Base-by-base conservation (phyloP, 106 monocot genomes). In the Dioscorea zingiberensis region DNA sequence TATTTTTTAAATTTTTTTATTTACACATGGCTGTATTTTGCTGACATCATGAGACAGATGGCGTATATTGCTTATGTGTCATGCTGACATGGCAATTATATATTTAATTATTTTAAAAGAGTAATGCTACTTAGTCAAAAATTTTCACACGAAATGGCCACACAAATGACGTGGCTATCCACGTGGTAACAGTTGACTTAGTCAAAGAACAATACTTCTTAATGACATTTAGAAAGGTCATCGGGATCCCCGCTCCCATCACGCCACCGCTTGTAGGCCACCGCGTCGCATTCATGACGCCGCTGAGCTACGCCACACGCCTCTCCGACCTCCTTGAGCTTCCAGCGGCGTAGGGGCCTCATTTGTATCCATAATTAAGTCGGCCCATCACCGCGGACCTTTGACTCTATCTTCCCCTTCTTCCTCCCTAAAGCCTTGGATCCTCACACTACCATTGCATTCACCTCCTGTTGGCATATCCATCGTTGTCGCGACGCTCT, bases 231-330 rank as follows among this genome's bases (percentile, higher is more conserved):
- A 10, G 38, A 38, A 38, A 8, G 38, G 38, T 10, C 38, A 38
- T 10, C 38, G 38, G 38, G 10, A 10, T 0, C 38, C 4, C 38
- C 38, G 3, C 17, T 10, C 60, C 74, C 0, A 64, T 54, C 21
- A 21, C 56, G 15, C 58, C 68, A 21, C 61, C 58, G 0, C 74
- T 85, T 45, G 19, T 44, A 58, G 73, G 69, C 27, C 58, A 38
- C 21, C 84, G 74, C 56, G 47, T 84, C 46, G 74, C 85, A 62
- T 85, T 74, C 80, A 80, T 77, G 12, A 73, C 80, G 21, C 85
- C 80, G 27, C 48, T 29, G 8, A 53, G 19, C 46, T 76, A 80
- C 73, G 66, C 74, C 27, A 11, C 30, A 4, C 60, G 85, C 4
- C 74, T 85, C 21, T 13, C 66, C 66, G 59, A 14, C 65, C 73